These are phyloP conservation scores for Zizania latifolia DNA, from an alignment of 176 grass and related monocot genomes.

Conservation along the genomic window DNA sequence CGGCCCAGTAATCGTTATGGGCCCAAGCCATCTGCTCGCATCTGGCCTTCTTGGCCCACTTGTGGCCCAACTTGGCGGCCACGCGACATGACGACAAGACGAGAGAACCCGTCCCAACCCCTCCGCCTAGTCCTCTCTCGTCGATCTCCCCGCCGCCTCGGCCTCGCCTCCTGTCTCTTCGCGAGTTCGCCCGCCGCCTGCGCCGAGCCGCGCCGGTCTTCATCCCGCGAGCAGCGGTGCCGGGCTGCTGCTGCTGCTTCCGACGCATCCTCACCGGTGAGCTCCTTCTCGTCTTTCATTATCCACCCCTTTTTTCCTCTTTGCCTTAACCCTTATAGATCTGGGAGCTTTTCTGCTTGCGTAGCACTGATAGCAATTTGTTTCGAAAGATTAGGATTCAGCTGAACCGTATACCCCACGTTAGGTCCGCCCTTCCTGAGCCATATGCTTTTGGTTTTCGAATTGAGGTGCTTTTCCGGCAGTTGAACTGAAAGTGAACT, in stretches of 20 bases:
- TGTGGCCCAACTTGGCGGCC: neutral
- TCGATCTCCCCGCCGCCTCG: too few species aligned
- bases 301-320: neutral
- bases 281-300: neutral
- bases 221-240: neutral
- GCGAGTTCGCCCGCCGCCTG: neutral
- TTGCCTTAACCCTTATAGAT: neutral
- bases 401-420: too few species aligned
- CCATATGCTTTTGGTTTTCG: too few species aligned
- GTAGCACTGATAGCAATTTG: neutral
- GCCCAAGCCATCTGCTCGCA: neutral
- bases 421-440: too few species aligned
- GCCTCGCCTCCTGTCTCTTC: neutral
- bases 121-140: too few species aligned
- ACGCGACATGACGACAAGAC: neutral
- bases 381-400: neutral
- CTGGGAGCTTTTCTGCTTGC: neutral
- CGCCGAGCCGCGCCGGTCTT: neutral
- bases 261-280: neutral
- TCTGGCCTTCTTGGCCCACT: too few species aligned
- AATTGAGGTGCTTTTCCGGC: neutral
- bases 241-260: neutral
- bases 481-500: neutral
- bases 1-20: neutral
- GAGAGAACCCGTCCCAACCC: neutral